Evolutionary conservation across 2,329 filamentous ascomycete species (phyloP), one percentile per base, ranked within the genome.

Genomic region (Byssothecium circinans): DNA sequence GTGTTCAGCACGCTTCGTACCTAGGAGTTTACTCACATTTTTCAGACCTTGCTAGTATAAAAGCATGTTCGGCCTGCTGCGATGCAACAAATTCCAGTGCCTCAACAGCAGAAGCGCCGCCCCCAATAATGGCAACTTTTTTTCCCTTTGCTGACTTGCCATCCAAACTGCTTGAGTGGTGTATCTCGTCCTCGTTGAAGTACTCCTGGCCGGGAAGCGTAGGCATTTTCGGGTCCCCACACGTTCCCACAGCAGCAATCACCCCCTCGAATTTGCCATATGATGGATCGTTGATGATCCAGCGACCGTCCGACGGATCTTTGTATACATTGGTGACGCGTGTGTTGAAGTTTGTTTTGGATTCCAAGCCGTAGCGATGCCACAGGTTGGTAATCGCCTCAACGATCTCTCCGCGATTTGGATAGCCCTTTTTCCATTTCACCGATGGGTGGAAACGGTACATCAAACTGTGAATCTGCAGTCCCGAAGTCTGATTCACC

Each of bases 401-500:
- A 35, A 91, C 77, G 50, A 95, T 94, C 68, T 91, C 83, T 54
- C 86, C 75, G 41, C 88, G 84, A 51, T 85, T 80, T 0, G 90
- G 90, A 62, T 95, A 95, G n/a, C 88, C 88, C 23, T 78, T 75
- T 27, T 81, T 75, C 84, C 88, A 95, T 51, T 81, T 78, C 1
- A 95, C 82, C 0, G 86, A 87, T 0, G 90, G 90, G 57, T 92
- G 88, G 67, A 95, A 95, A 18, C 89, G 82, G 69, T 92, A 95
- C 89, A 94, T 94, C 48, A 91, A 69, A 17, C 85, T 89, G 67
- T 95, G 88, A 18, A 95, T 91, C 62, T 94, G 89, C 0, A 95
- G 79, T 14, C 87, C 83, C 0, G 88, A 91, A 0, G 88, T 91
- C 42, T 87, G 88, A 73, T 94, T 92, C 33, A 94, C 88, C 69